Conservation (phyloP, 106 monocot species). For the Dioscorea alata region DNA sequence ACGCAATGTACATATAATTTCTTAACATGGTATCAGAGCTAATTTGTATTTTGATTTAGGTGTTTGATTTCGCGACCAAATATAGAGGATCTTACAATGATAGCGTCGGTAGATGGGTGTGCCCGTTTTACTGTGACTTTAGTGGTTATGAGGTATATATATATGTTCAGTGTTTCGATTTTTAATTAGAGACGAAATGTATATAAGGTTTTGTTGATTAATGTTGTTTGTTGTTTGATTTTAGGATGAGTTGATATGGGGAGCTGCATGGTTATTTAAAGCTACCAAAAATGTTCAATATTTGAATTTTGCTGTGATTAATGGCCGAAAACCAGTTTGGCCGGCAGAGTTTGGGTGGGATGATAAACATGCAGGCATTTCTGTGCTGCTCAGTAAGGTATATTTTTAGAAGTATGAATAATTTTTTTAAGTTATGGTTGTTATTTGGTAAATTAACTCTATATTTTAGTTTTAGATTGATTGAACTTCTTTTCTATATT, state of each 20-base stretch:
- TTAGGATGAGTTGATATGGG: constrained; percentile 30
- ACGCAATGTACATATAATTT: background rate
- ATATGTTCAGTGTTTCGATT: no score
- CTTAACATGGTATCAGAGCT: background rate
- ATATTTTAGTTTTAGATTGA: no score
- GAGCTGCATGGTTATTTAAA: constrained; percentile 22
- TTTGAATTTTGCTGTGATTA: background rate
- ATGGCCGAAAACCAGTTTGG: background rate
- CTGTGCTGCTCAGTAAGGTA: constrained; percentile 12
- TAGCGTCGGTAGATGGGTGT: constrained; percentile 14
- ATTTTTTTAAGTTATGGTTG: no score
- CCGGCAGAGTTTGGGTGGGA: constrained; percentile 30
- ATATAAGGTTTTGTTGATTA: background rate
- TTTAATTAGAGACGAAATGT: no score
- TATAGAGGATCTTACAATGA: constrained; percentile 22
- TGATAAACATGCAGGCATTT: constrained; percentile 22
- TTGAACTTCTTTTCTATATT: no score
- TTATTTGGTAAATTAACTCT: no score
- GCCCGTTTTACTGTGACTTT: constrained; percentile 21
- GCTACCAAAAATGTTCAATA: constrained; percentile 1
- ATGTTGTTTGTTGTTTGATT: background rate
- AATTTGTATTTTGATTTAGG: background rate
- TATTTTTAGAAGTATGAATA: no score
- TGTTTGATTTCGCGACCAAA: constrained; percentile 18
- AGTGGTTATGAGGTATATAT: constrained; percentile 20